Evolutionary conservation across 108 stramenopile species (phyloP), one percentile per base, ranked within the genome.

Genomic region (Craspedostauros australis): DNA sequence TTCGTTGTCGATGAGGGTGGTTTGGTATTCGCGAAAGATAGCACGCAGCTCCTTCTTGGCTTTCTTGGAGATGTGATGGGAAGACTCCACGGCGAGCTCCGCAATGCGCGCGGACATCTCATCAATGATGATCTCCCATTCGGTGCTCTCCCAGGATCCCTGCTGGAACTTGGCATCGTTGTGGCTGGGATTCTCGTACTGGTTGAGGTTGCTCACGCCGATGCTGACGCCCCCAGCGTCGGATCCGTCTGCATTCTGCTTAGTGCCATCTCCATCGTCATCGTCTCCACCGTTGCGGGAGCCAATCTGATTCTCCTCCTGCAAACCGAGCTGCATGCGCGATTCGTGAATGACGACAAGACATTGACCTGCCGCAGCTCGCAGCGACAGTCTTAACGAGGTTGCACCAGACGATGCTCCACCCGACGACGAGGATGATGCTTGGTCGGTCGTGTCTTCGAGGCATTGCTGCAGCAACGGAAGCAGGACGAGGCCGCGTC

Each of bases 131-230:
- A 70, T 74, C 57, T 92, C 91, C 72, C 70, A 88, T 54, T 84
- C 76, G 21, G 76, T 68, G 38, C 86, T 84, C 64, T 88, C 91
- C 91, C 91, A 92, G 1, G 77, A 79, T 34, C 90, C 77, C 48
- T 61, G 48, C 30, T 57, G 54, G 62, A 66, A 90, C 36, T 65
- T 56, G 48, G 26, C 16, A n/a, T n/a, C n/a, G n/a, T n/a, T n/a
- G n/a, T n/a, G n/a, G n/a, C n/a, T n/a, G n/a, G n/a, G n/a, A 8
- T 60, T 46, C 31, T 77, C 76, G 22, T 80, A 84, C 14, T 64
- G 43, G 54, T 80, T 86, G 31, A 55, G 32, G 1, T 36, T 14
- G 14, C 29, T 19, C 15, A 24, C 46, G n/a, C n/a, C n/a, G n/a
- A n/a, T n/a, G n/a, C n/a, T n/a, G n/a, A n/a, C n/a, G n/a, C n/a